Evolutionary conservation across 192 early-diverging fungal genomes (phyloP).

Genomic region (Geosiphon pyriformis): DNA sequence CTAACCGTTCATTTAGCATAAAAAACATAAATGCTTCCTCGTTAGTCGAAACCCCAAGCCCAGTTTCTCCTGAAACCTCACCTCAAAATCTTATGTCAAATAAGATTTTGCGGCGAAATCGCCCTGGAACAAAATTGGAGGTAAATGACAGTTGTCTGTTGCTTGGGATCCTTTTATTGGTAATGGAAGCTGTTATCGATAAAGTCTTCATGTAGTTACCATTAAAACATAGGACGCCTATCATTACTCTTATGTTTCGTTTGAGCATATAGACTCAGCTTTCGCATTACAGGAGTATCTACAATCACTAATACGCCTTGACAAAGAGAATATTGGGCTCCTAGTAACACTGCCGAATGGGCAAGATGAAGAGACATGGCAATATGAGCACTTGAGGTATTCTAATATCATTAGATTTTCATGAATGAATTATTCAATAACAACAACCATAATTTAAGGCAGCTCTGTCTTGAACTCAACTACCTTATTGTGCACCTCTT

Average conservation of each 20-base stretch:
- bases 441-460: no score
- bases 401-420: background rate
- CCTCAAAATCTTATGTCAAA: no score
- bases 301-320: slow-evolving; percentile 61
- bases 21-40: no score
- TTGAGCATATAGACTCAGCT: slow-evolving; percentile 64
- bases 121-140: slow-evolving; percentile 15
- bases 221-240: slow-evolving; percentile 35
- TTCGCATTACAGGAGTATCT: slow-evolving; percentile 77
- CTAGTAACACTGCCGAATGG: slow-evolving; percentile 59
- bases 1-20: no score
- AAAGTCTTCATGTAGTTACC: background rate
- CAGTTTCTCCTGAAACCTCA: no score
- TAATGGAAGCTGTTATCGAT: no score
- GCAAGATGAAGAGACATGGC: slow-evolving; percentile 67
- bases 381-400: slow-evolving; percentile 85
- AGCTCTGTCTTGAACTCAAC: slow-evolving; percentile 81
- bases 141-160: background rate
- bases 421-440: background rate
- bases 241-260: slow-evolving; percentile 42
- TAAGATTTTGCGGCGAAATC: slow-evolving; percentile 15
- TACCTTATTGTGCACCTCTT: slow-evolving; percentile 66
- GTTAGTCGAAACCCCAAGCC: no score
- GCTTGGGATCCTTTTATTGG: background rate
- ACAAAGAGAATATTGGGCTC: slow-evolving; percentile 54